Percentiles rank a stretch among this genome's conserved stretches.
Evolutionary conservation across 352 stramenopile genomes (phyloP).

Genomic region (Pythium guiyangense): DNA sequence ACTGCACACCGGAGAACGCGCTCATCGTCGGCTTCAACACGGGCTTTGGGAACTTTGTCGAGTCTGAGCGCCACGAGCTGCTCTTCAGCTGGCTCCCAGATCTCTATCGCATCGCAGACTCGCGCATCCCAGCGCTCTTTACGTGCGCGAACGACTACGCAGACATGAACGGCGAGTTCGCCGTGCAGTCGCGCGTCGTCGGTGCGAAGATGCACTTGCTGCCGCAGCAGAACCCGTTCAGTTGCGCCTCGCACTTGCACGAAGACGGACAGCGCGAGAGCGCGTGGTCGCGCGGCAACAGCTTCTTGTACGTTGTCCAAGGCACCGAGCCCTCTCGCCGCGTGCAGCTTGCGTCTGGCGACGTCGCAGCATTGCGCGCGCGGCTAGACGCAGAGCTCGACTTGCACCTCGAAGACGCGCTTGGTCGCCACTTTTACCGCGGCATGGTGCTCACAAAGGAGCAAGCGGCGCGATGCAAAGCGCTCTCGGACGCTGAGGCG

Average conservation of each 20-base stretch:
- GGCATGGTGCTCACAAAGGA: constrained; percentile 63
- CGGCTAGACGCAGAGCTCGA: constrained; percentile 42
- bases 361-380: constrained; percentile 30
- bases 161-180: constrained; percentile 79
- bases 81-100: constrained; percentile 75
- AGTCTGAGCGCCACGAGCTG: constrained; percentile 37
- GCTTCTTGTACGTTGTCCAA: constrained; percentile 59
- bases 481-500: constrained; percentile 12
- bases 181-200: constrained; percentile 55
- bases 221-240: constrained; percentile 71
- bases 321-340: constrained; percentile 31
- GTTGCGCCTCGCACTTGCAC: constrained; percentile 63
- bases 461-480: constrained; percentile 51
- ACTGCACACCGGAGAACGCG: constrained; percentile 34
- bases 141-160: constrained; percentile 77
- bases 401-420: constrained; percentile 44
- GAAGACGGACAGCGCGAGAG: constrained; percentile 62
- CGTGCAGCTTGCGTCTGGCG: constrained; percentile 15
- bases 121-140: constrained; percentile 55
- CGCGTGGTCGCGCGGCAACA: constrained; percentile 64
- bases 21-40: constrained; percentile 72
- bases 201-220: constrained; percentile 56
- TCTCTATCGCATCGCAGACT: constrained; percentile 46
- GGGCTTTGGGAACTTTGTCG: constrained; percentile 77
- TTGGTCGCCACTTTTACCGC: constrained; percentile 57